A percentile compares a stretch with the other conserved stretches of the same genome.
Conservation (phyloP, 768 basidiomycete species). For the Leccinum subgranulosum region DNA sequence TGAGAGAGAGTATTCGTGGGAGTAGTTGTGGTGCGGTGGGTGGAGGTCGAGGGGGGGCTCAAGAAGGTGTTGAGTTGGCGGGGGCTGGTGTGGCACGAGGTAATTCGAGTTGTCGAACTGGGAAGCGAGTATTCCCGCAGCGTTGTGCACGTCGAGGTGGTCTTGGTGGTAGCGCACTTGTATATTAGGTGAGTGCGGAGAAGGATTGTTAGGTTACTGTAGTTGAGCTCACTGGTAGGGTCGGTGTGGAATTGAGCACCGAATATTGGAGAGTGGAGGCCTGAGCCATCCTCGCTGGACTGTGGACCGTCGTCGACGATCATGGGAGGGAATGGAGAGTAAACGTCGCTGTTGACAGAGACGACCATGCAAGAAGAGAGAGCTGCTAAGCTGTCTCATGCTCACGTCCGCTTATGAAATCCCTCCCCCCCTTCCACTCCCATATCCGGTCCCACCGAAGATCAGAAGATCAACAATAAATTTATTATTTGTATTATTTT, state of each 20-base stretch:
- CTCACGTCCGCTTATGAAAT: conserved; percentile 42
- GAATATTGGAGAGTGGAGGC: conserved; percentile 70
- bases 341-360: conserved; percentile 52
- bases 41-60: conserved; percentile 44
- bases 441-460: conserved; percentile 28
- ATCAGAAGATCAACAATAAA: conserved; percentile 30
- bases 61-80: conserved; percentile 39
- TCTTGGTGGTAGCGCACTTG: conserved; percentile 67
- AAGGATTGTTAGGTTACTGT: conserved; percentile 49
- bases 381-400: conserved; percentile 31
- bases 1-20: conserved; percentile 40
- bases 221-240: conserved; percentile 40
- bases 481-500: conserved; percentile 1
- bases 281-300: conserved; percentile 75
- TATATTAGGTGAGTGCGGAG: conserved; percentile 47
- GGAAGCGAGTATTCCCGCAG: conserved; percentile 46
- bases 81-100: conserved; percentile 23
- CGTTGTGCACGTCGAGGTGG: conserved; percentile 44
- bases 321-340: conserved; percentile 54
- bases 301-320: conserved; percentile 63
- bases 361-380: conserved; percentile 50
- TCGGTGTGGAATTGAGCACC: conserved; percentile 45
- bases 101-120: conserved; percentile 47
- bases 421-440: conserved; percentile 19
- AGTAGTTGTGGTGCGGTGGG: conserved; percentile 34